These are phyloP conservation scores for Clarireedia paspali DNA, from an alignment of 2,329 filamentous ascomycete genomes.

Conservation along the genomic window DNA sequence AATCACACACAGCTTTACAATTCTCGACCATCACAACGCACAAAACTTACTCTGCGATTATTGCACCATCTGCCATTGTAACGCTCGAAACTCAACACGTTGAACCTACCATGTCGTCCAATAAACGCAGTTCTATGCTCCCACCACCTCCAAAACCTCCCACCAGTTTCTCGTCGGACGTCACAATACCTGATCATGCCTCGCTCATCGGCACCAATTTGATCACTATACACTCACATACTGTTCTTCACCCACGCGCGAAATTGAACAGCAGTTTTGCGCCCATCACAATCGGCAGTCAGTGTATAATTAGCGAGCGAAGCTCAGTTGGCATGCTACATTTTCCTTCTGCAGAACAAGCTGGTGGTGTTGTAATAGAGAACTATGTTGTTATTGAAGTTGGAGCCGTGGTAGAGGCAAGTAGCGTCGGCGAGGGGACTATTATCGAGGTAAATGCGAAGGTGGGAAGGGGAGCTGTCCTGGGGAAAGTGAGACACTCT, in stretches of 20 bases:
- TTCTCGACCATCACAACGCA: background rate
- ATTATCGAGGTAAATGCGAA: constrained; percentile 53
- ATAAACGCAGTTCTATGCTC: constrained; percentile 38
- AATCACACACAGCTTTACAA: background rate
- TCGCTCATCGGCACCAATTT: constrained; percentile 63
- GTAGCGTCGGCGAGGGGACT: constrained; percentile 42
- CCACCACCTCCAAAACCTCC: constrained; percentile 50
- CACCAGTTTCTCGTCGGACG: constrained; percentile 51
- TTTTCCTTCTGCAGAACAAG: constrained; percentile 16
- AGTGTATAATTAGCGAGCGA: constrained; percentile 74
- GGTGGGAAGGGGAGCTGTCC: constrained; percentile 51
- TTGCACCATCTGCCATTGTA: background rate
- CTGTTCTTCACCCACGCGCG: constrained; percentile 78
- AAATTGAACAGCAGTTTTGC: constrained; percentile 72
- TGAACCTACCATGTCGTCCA: constrained; percentile 23
- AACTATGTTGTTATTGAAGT: constrained; percentile 58
- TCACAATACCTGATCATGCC: constrained; percentile 56
- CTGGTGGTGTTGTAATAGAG: constrained; percentile 39
- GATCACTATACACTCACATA: constrained; percentile 70
- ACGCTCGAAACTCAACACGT: background rate
- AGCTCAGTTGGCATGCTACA: constrained; percentile 45
- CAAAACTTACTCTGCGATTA: background rate
- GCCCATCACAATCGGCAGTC: constrained; percentile 71
- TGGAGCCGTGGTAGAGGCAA: constrained; percentile 50
- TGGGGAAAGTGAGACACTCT: constrained; percentile 49